Evolutionary conservation across 2,329 filamentous ascomycete species (phyloP).

Genomic region (Zymoseptoria tritici): DNA sequence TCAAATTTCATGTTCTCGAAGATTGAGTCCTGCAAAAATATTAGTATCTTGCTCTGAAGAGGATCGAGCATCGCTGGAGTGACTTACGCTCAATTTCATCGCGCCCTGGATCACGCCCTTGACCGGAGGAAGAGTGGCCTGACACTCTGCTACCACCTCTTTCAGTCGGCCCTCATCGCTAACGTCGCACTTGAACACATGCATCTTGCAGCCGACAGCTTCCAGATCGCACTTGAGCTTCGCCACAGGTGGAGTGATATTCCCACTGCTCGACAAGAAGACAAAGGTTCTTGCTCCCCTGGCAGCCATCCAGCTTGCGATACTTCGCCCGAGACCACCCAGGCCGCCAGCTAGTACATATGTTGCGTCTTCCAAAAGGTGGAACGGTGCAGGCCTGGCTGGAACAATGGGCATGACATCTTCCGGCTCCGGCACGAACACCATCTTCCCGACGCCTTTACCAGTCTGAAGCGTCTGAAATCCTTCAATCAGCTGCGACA

Average conservation of each 20-base stretch:
- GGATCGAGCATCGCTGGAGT: too few species aligned
- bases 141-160: too few species aligned
- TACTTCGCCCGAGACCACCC: conserved; percentile 6
- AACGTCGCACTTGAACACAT: too few species aligned
- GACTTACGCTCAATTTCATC: too few species aligned
- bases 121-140: too few species aligned
- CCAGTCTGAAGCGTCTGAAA: conserved; percentile 5
- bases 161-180: too few species aligned
- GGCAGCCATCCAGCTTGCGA: conserved; percentile 7
- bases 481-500: background rate
- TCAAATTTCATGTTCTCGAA: background rate
- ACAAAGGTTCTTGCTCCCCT: conserved; percentile 5
- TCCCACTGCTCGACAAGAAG: background rate
- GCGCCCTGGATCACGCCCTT: too few species aligned
- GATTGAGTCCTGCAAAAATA: too few species aligned
- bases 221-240: too few species aligned
- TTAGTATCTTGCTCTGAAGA: too few species aligned
- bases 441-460: conserved; percentile 3
- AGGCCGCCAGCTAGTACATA: conserved; percentile 9
- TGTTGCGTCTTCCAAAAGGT: background rate
- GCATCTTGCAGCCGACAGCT: too few species aligned
- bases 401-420: background rate
- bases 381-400: background rate
- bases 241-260: too few species aligned
- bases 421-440: background rate